Evolutionary conservation across 75 land plant genomes (phyloP).

Genomic region (Chamaecyparis obtusa): DNA sequence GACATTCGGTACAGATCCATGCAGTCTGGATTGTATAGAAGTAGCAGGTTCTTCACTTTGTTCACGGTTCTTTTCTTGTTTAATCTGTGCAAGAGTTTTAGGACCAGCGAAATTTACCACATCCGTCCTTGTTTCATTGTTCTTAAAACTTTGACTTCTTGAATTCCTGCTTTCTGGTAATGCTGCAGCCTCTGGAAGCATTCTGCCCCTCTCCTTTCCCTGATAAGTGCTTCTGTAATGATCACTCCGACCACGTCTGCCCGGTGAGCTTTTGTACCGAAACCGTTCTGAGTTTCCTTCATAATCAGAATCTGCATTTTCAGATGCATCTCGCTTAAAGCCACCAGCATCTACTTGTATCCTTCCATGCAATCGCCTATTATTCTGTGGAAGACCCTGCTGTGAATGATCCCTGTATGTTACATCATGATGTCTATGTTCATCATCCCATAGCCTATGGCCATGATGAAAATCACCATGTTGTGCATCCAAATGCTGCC

Average conservation of each 20-base stretch:
- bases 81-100: constrained; percentile 58
- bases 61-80: constrained; percentile 38
- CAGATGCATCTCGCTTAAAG: background rate
- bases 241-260: constrained; percentile 7
- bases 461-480: constrained; percentile 16
- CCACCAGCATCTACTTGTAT: constrained; percentile 5
- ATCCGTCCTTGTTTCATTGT: constrained; percentile 38
- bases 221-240: background rate
- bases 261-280: constrained; percentile 10
- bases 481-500: constrained; percentile 2
- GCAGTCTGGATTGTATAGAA: background rate
- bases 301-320: constrained; percentile 5
- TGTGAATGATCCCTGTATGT: constrained; percentile 8
- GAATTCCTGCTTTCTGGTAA: constrained; percentile 2
- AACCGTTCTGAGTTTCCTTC: background rate
- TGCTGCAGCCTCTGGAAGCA: background rate
- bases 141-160: constrained; percentile 12
- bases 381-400: background rate
- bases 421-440: constrained; percentile 5
- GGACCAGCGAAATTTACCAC: constrained; percentile 45
- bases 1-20: constrained; percentile 5
- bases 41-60: constrained; percentile 3
- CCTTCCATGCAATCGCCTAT: constrained; percentile 12
- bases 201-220: constrained; percentile 8
- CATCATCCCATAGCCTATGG: background rate